phyloP scores from a whole-genome alignment of 2,329 filamentous ascomycete genomes.

The Dothistroma septosporum region DNA sequence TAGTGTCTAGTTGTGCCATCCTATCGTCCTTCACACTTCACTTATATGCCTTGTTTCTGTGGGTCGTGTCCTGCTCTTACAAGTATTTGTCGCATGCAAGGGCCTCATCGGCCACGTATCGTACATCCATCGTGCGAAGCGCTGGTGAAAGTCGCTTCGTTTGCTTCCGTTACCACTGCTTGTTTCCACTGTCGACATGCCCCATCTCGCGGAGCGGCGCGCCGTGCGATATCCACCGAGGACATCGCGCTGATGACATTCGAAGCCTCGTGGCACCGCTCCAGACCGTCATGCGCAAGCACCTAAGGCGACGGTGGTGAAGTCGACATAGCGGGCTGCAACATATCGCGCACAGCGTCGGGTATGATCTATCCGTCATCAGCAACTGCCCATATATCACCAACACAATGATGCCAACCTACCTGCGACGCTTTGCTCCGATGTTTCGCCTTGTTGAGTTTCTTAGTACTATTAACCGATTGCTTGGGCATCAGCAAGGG shows the following conservation, averaged over 20 bases:
- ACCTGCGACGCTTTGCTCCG: background rate
- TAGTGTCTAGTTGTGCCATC: background rate
- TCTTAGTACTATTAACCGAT: conserved; percentile 1
- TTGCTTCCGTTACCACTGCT: background rate
- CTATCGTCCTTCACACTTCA: background rate
- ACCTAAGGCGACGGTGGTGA: background rate
- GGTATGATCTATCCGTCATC: background rate
- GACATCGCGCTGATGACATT: background rate
- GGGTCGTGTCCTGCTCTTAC: background rate
- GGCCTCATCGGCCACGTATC: background rate
- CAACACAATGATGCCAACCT: background rate
- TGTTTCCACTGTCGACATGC: background rate
- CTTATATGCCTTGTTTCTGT: background rate
- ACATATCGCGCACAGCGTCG: background rate
- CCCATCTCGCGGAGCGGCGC: background rate
- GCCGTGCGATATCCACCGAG: background rate
- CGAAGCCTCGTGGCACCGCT: background rate
- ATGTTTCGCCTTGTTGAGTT: background rate
- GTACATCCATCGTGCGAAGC: background rate
- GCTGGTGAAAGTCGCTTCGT: background rate
- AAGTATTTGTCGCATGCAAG: background rate
- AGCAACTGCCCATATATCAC: background rate
- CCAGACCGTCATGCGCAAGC: background rate
- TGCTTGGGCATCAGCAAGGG: background rate
- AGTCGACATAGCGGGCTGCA: background rate